These are phyloP conservation scores for Conidiobolus incongruus DNA, from an alignment of 371 early-diverging fungal genomes.

Conservation along the genomic window DNA sequence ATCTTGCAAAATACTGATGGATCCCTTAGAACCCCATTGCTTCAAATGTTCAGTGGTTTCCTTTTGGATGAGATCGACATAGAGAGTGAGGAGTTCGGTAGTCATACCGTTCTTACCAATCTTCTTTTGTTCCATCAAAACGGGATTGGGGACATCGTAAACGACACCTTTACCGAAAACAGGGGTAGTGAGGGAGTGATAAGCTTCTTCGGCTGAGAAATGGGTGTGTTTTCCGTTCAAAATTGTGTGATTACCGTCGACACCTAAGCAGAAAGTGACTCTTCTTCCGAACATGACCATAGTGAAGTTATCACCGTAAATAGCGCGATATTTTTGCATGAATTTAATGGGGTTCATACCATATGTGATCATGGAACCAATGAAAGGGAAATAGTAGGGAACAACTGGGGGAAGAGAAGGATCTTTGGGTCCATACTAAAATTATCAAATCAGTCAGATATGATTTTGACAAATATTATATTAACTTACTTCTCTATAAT, in stretches of 20 bases:
- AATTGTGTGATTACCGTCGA: conserved; percentile 88
- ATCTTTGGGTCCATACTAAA: conserved; percentile 20
- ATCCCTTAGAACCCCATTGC: conserved; percentile 22
- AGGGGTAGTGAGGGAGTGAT: conserved; percentile 77
- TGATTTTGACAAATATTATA: too few relatives aligned
- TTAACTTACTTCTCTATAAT: too few relatives aligned
- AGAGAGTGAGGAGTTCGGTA: conserved; percentile 59
- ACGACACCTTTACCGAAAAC: conserved; percentile 91
- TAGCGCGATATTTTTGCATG: conserved; percentile 34
- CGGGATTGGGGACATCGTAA: conserved; percentile 82
- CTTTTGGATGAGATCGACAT: conserved; percentile 68
- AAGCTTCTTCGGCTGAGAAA: conserved; percentile 86
- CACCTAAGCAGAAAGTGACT: conserved; percentile 71
- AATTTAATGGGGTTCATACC: conserved; percentile 80
- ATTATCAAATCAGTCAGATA: too few relatives aligned
- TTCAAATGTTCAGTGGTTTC: conserved; percentile 61
- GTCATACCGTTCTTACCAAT: conserved; percentile 85
- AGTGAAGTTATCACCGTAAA: conserved; percentile 78
- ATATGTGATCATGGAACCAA: conserved; percentile 73
- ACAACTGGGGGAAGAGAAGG: conserved; percentile 62
- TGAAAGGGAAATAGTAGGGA: conserved; percentile 67
- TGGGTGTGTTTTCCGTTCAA: conserved; percentile 78
- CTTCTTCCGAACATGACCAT: conserved; percentile 79
- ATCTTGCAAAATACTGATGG: conserved; percentile 32
- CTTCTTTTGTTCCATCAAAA: conserved; percentile 94